These are phyloP conservation scores for Artomyces pyxidatus DNA, from an alignment of 768 basidiomycete species.

Conservation along the genomic window DNA sequence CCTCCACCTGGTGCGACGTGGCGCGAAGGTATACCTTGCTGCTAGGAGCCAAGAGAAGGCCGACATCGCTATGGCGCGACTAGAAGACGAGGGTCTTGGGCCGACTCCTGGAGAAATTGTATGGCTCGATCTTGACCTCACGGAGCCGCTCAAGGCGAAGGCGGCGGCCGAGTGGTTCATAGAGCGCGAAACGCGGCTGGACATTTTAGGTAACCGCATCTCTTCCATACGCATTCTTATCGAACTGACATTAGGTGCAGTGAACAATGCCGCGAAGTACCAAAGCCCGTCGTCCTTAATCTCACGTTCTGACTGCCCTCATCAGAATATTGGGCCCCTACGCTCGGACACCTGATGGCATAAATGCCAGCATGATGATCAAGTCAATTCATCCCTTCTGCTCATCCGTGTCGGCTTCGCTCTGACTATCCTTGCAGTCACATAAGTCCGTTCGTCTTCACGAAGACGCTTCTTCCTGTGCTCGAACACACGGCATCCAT, in stretches of 20 bases:
- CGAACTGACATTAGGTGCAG: slow-evolving; percentile 20
- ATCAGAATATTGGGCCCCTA: slow-evolving; percentile 11
- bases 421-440: slow-evolving; percentile 26
- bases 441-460: slow-evolving; percentile 50
- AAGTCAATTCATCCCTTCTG: slow-evolving; percentile 33
- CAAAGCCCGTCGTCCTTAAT: too few relatives aligned
- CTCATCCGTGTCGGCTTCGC: neutral
- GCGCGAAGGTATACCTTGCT: slow-evolving; percentile 35
- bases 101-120: slow-evolving; percentile 24
- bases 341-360: slow-evolving; percentile 8
- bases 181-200: slow-evolving; percentile 31
- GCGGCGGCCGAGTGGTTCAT: slow-evolving; percentile 29
- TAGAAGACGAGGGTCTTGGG: slow-evolving; percentile 25
- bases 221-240: too few relatives aligned
- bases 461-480: slow-evolving; percentile 43
- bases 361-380: slow-evolving; percentile 25
- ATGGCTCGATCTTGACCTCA: slow-evolving; percentile 33
- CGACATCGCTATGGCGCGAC: slow-evolving; percentile 24
- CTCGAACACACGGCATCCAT: slow-evolving; percentile 41
- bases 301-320: neutral
- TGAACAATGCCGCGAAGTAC: slow-evolving; percentile 51
- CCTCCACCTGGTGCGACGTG: slow-evolving; percentile 28
- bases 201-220: slow-evolving; percentile 35
- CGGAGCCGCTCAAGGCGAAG: slow-evolving; percentile 28
- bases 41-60: slow-evolving; percentile 22